phyloP scores from a whole-genome alignment of 164 flowering plant species.

The Vitis rotundifolia region DNA sequence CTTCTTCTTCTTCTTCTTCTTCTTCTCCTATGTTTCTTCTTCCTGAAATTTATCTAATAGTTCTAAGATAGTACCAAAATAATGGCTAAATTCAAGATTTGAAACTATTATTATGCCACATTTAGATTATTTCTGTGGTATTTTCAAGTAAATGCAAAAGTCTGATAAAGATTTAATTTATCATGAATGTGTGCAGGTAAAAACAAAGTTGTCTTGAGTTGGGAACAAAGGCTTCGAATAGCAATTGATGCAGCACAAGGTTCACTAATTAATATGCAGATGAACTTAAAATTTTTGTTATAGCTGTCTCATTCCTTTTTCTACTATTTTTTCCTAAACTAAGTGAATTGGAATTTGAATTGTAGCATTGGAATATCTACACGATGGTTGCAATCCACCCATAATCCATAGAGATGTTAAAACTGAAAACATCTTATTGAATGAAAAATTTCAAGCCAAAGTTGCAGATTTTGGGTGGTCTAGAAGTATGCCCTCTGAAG shows the following conservation, averaged over 20 bases:
- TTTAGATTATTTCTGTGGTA: too few relatives aligned
- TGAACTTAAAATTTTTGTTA: neutral
- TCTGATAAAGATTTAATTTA: too few relatives aligned
- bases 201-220: slow-evolving; percentile 15
- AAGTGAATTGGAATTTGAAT: neutral
- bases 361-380: slow-evolving; percentile 30
- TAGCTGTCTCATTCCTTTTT: neutral
- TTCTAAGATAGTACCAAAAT: too few relatives aligned
- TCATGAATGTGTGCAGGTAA: slow-evolving; percentile 10
- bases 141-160: too few relatives aligned
- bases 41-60: too few relatives aligned
- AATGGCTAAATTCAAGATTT: too few relatives aligned
- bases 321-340: neutral
- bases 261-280: neutral
- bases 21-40: too few relatives aligned
- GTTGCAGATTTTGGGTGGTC: slow-evolving; percentile 36
- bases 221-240: slow-evolving; percentile 33
- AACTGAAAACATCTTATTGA: slow-evolving; percentile 20
- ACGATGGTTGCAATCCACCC: slow-evolving; percentile 24
- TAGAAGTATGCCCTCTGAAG: slow-evolving; percentile 13
- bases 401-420: slow-evolving; percentile 33
- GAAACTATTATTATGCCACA: too few relatives aligned
- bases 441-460: slow-evolving; percentile 15
- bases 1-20: too few relatives aligned
- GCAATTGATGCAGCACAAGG: slow-evolving; percentile 43